Evolutionary conservation across 1,284 basidiomycete genomes (phyloP), one percentile per base, ranked within the genome.

Genomic region (Ustilago vetiveriae): DNA sequence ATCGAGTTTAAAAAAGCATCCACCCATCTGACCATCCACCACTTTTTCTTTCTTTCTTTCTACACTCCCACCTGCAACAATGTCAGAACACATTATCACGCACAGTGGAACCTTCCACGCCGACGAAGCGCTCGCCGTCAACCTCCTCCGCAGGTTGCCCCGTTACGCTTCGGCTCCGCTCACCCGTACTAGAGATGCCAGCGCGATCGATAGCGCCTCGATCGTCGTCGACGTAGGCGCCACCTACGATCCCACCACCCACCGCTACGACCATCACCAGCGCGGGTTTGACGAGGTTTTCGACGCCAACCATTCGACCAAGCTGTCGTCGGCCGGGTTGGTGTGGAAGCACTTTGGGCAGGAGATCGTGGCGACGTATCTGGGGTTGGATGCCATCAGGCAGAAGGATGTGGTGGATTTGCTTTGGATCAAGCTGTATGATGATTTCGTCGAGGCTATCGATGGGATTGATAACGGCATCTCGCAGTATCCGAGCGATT

Each of bases 171-270:
- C 88, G 76, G 53, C 53, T 4, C 69, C 69, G 2, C 68, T 82
- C n/a, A 72, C 74, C 10, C 69, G 80, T 24, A 90, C 88, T 40
- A 88, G 95, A 49, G 92, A 97, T 81, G 88, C 90, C 1, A 87
- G 86, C 11, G 83, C 90, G 45, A 87, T 98, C 50, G 89, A 90
- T 66, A 86, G 88, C 4, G 94, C 93, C 77, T 90, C 94, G 77
- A 94, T 98, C 80, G 92, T 98, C n/a, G 93, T 98, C 32, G 95
- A 98, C 82, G 95, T 98, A 52, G 95, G 96, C 16, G 94, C 92
- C 9, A 87, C 91, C 17, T 98, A 98, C 82, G 92, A 94, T 59
- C 87, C 90, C 74, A 84, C 84, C 46, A 87, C 85, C 58, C 87
- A 90, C 62, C 87, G 91, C 32, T 98, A 93, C 83, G 95, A 98